Evolutionary conservation across 164 flowering plant species (phyloP).

Genomic region (Vitis rotundifolia): DNA sequence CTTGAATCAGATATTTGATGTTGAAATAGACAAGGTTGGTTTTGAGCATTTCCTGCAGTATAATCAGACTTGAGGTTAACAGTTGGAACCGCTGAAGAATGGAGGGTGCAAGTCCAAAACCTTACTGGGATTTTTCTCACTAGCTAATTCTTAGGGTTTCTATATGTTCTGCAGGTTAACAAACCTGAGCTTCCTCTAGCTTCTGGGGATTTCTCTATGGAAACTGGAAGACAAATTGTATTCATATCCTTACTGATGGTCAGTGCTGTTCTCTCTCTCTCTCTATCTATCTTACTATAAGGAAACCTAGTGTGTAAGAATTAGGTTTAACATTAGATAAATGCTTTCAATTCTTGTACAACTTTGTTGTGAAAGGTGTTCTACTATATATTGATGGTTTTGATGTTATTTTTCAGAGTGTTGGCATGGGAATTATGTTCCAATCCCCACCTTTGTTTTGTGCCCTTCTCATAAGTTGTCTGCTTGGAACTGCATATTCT

Average conservation of each 20-base stretch:
- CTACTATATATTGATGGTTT: not conserved
- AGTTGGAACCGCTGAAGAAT: too few species aligned
- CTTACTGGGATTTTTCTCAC: too few species aligned
- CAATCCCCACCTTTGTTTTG: conserved; percentile 41
- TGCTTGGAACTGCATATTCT: conserved; percentile 54
- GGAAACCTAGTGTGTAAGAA: not conserved
- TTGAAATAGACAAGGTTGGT: conserved; percentile 49
- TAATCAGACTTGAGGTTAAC: too few species aligned
- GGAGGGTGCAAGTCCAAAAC: too few species aligned
- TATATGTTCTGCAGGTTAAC: conserved; percentile 34
- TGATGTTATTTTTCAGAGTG: conserved; percentile 33
- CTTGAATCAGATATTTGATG: conserved; percentile 40
- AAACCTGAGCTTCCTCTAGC: conserved; percentile 56
- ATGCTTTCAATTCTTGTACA: not conserved
- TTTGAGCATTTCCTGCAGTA: too few species aligned
- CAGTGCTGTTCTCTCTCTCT: not conserved
- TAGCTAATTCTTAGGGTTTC: not conserved
- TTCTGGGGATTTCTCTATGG: conserved; percentile 48
- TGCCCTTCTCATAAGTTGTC: conserved; percentile 39
- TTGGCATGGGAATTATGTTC: conserved; percentile 33
- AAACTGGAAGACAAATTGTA: conserved; percentile 38
- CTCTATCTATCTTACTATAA: too few species aligned
- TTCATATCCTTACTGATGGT: conserved; percentile 31
- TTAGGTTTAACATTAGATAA: not conserved
- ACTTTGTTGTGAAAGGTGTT: too few species aligned